These are phyloP conservation scores for Antitrichia curtipendula DNA, from an alignment of 225 moss, liverwort and hornwort genomes.

Conservation along the genomic window DNA sequence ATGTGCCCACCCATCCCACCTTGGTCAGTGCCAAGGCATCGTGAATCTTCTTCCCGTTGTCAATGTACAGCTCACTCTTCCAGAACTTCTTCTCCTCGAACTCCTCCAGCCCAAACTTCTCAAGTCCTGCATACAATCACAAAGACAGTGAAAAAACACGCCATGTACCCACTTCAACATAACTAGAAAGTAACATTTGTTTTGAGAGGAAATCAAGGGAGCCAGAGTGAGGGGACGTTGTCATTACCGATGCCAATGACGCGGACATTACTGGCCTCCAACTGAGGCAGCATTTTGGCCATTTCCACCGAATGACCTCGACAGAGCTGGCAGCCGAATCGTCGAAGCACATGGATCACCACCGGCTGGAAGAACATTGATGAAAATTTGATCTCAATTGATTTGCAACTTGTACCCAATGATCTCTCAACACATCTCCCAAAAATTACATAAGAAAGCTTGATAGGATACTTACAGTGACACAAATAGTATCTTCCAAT, in stretches of 20 bases:
- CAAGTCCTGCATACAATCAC: constrained; percentile 36
- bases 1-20: constrained; percentile 40
- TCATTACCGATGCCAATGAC: constrained; percentile 68
- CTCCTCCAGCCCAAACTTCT: constrained; percentile 74
- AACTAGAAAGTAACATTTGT: background rate
- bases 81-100: constrained; percentile 69
- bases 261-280: constrained; percentile 62
- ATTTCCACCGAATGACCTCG: constrained; percentile 67
- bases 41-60: constrained; percentile 80
- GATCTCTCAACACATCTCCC: background rate
- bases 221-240: background rate
- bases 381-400: background rate
- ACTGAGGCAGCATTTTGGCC: constrained; percentile 61
- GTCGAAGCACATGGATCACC: constrained; percentile 74
- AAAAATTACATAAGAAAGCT: background rate
- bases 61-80: constrained; percentile 88
- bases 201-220: background rate
- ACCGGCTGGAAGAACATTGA: constrained; percentile 35
- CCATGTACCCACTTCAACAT: background rate
- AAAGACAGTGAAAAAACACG: background rate
- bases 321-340: constrained; percentile 91
- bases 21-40: constrained; percentile 65
- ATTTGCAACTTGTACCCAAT: background rate
- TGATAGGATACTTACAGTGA: background rate
- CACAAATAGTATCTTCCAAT: background rate